Evolutionary conservation across 805 yeast genomes (phyloP).

Genomic region (Candida yuanshanica): DNA sequence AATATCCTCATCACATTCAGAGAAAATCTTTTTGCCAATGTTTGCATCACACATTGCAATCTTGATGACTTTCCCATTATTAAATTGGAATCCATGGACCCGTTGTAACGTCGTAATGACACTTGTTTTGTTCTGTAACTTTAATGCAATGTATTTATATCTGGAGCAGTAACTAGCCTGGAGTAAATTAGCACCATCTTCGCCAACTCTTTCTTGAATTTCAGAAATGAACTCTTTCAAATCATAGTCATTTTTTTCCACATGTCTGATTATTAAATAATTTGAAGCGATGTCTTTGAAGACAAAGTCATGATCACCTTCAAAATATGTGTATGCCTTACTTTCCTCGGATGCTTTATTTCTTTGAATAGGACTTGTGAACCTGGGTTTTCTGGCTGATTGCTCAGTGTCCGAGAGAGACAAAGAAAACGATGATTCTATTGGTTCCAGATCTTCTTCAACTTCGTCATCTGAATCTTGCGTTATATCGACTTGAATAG

Average conservation of each 20-base stretch:
- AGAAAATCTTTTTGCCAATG: constrained; percentile 4
- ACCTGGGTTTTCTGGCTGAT: not conserved
- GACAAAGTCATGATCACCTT: not conserved
- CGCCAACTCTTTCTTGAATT: not conserved
- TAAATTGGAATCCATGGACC: constrained; percentile 8
- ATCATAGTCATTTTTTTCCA: not conserved
- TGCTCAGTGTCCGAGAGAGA: not conserved
- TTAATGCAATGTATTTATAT: not conserved
- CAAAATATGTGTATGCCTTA: not conserved
- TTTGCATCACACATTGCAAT: constrained; percentile 7
- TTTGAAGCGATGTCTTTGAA: not conserved
- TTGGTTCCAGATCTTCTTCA: not conserved
- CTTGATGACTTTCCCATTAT: not conserved
- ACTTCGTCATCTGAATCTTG: not conserved
- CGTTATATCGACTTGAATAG: not conserved
- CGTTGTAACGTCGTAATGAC: not conserved
- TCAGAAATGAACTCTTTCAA: not conserved
- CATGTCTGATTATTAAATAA: constrained; percentile 1
- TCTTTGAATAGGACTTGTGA: no score
- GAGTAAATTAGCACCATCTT: not conserved
- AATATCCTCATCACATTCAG: not conserved
- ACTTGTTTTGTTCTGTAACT: not conserved
- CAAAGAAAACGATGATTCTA: not conserved
- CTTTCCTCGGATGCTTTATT: not conserved
- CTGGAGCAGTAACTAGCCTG: not conserved